Evolutionary conservation across 164 flowering plant species (phyloP).

Genomic region (Cinnamomum chago): DNA sequence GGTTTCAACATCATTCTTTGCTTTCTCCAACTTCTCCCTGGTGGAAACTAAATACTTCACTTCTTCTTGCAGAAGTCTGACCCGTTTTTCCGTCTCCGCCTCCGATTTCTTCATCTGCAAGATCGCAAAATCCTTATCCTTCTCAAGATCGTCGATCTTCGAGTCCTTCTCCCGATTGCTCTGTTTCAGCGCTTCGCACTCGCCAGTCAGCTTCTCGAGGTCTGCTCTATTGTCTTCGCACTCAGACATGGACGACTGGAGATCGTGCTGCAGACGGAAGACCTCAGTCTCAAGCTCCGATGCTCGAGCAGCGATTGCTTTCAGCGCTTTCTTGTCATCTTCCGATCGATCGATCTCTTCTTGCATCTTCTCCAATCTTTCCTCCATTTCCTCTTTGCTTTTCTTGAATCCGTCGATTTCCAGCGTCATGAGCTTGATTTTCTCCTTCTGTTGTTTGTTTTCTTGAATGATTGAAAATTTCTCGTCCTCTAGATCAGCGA

Average conservation of each 20-base stretch:
- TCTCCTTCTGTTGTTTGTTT: slow-evolving; percentile 25
- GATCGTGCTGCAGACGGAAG: slow-evolving; percentile 60
- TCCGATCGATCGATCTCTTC: slow-evolving; percentile 4
- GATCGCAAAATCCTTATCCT: slow-evolving; percentile 27
- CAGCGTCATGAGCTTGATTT: slow-evolving; percentile 23
- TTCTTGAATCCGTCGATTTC: slow-evolving; percentile 35
- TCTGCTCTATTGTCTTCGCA: slow-evolving; percentile 37
- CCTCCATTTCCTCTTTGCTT: slow-evolving; percentile 30
- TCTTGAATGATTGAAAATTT: slow-evolving; percentile 25
- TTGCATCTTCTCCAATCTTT: slow-evolving; percentile 12
- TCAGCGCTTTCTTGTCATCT: slow-evolving; percentile 1
- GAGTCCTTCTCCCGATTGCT: slow-evolving; percentile 29
- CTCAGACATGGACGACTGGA: slow-evolving; percentile 37
- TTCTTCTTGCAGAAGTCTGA: slow-evolving; percentile 16
- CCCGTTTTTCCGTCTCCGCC: slow-evolving; percentile 10
- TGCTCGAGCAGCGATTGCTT: slow-evolving; percentile 34
- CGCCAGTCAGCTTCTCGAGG: slow-evolving; percentile 25
- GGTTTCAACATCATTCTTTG: slow-evolving; percentile 17
- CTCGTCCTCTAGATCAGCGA: slow-evolving; percentile 40
- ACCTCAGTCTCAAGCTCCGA: slow-evolving; percentile 59
- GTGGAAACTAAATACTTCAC: slow-evolving; percentile 22
- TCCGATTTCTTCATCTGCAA: slow-evolving; percentile 17
- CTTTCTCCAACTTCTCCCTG: slow-evolving; percentile 18
- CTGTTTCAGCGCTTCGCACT: slow-evolving; percentile 18
- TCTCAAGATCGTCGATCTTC: slow-evolving; percentile 30